Evolutionary conservation across 768 basidiomycete genomes (phyloP).

Genomic region (Naematelia encephala): DNA sequence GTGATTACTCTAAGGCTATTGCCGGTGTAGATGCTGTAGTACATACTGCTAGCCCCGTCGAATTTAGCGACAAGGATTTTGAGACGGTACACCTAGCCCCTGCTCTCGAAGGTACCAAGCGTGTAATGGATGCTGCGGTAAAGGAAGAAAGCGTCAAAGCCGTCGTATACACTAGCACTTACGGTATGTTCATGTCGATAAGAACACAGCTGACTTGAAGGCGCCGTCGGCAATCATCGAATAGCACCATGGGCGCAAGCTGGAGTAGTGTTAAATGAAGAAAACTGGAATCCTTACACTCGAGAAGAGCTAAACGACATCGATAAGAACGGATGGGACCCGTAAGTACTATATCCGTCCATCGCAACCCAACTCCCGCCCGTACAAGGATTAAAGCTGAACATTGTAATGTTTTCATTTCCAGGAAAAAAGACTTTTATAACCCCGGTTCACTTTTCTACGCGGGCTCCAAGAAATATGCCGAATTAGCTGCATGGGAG

Average conservation of each 20-base stretch:
- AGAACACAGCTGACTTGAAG: background rate
- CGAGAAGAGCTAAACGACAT: constrained; percentile 31
- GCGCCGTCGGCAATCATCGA: constrained; percentile 25
- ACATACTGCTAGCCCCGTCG: constrained; percentile 34
- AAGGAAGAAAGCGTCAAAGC: constrained; percentile 16
- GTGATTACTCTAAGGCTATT: constrained; percentile 32
- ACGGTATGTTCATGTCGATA: constrained; percentile 11
- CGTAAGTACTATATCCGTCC: constrained; percentile 1
- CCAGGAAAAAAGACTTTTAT: constrained; percentile 3
- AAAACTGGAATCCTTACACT: constrained; percentile 41
- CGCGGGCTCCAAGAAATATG: constrained; percentile 37
- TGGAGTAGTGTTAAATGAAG: constrained; percentile 29
- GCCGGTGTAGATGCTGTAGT: constrained; percentile 29
- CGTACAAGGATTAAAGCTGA: no score
- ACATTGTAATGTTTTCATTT: no score
- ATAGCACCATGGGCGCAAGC: constrained; percentile 18
- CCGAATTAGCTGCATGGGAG: constrained; percentile 39
- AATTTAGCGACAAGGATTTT: constrained; percentile 24
- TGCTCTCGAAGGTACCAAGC: constrained; percentile 20
- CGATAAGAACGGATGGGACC: constrained; percentile 4
- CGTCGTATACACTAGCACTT: constrained; percentile 21
- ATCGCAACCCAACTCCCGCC: background rate
- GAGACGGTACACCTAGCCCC: constrained; percentile 26
- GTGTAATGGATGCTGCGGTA: background rate
- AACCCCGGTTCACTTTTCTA: constrained; percentile 12